phyloP scores from a whole-genome alignment of 176 grass and related monocot species.

The bread wheat (Triticum aestivum) region IWGSC_CS_RefSeq_v2.1 NC_057814.1:19606109-19606608 shows the following conservation, averaged over 20 bases:
- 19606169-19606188: not conserved
- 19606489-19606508: not conserved
- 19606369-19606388: not conserved
- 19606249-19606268: not conserved
- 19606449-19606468: not conserved
- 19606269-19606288: not conserved
- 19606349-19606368: not conserved
- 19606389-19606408: not conserved
- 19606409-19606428: not conserved
- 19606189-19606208: not conserved
- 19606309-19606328: not conserved
- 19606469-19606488: not conserved
- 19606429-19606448: not conserved
- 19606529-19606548: not conserved
- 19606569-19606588: not conserved
- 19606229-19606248: not conserved
- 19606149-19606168: not conserved
- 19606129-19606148: not conserved
- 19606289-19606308: not conserved
- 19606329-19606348: no score
- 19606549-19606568: not conserved
- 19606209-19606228: not conserved
- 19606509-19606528: not conserved
- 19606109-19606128: not conserved
- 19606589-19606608: not conserved